Percentiles rank a stretch among this genome's conserved stretches.
Evolutionary conservation across 2,329 filamentous ascomycete genomes (phyloP).

Genomic region (Bipolaris cookei): DNA sequence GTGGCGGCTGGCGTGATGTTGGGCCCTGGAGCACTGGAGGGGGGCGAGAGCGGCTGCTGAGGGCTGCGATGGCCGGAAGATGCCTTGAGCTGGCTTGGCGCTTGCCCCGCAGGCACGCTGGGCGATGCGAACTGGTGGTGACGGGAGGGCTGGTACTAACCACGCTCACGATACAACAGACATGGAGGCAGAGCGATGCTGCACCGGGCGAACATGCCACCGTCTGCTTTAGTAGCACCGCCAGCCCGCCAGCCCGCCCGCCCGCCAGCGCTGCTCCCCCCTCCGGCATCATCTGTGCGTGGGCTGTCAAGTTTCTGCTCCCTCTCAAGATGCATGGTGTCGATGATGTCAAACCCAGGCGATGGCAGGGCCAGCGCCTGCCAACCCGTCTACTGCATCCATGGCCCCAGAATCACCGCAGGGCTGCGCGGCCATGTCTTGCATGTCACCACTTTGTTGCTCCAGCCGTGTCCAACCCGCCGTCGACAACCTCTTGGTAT

Average conservation of each 20-base stretch:
- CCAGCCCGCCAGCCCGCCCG: too few relatives aligned
- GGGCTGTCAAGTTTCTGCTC: constrained; percentile 19
- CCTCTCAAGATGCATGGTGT: constrained; percentile 9
- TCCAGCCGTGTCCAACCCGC: constrained; percentile 4
- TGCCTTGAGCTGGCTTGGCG: constrained; percentile 26
- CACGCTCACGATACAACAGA: not conserved
- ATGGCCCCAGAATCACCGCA: too few relatives aligned
- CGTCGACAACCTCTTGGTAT: constrained; percentile 1
- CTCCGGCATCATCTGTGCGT: constrained; percentile 16
- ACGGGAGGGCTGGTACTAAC: not conserved
- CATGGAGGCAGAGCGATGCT: not conserved
- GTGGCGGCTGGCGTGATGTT: constrained; percentile 9
- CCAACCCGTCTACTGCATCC: not conserved
- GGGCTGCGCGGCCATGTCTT: too few relatives aligned
- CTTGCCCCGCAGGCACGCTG: constrained; percentile 24
- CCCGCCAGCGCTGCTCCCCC: not conserved
- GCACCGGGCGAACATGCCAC: not conserved
- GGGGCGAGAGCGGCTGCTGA: not conserved
- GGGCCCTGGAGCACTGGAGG: not conserved
- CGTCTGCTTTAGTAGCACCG: not conserved
- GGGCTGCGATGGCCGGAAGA: constrained; percentile 15
- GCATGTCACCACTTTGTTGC: constrained; percentile 4
- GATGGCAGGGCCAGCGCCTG: constrained; percentile 11
- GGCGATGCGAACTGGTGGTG: constrained; percentile 16
- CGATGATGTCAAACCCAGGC: constrained; percentile 31